Evolutionary conservation across 495 filamentous ascomycete species (phyloP), one percentile per base, ranked within the genome.

Genomic region (Hyphodiscus hymeniophilus): DNA sequence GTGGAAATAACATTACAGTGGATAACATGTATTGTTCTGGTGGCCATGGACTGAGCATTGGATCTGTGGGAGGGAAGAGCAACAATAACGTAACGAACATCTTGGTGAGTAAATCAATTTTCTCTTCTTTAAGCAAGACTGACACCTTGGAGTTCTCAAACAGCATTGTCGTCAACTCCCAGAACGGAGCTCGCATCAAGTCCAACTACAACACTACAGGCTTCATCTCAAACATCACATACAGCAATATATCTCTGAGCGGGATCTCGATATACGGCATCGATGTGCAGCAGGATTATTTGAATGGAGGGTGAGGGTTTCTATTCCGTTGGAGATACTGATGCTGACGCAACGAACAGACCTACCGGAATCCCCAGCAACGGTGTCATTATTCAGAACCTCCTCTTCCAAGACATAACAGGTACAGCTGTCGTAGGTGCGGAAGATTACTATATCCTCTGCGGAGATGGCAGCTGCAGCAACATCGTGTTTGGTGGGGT

Each of bases 151-250:
- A 53, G 34, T 68, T 71, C 52, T 48, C 52, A 47, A 54, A 67
- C 48, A 63, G 57, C 18, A 47, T 47, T 15, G 47, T 69, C 42
- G 38, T 58, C 23, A 56, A 64, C 45, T 59, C 51, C 35, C 20
- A 60, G 38, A 71, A 71, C 48, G 71, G 69, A 0, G 55, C 60
- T 32, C 64, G 71, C 26, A 74, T 74, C 57, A 74, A 74, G 60
- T 62, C 64, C 23, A 72, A 70, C 58, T 62, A 55, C 38, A 60
- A 60, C 34, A 70, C 64, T 3, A 71, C 68, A 12, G 69, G 69
- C 39, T 52, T 47, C 44, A 62, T 70, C 32, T 52, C 56, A 47
- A 66, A 69, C 48, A 62, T 71, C 38, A 63, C 59, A n/a, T 74
- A 68, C 57, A 49, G 56, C 49, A 66, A 71, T 50, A 74, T 71